Evolutionary conservation across 208 protist genomes (phyloP).

Genomic region (Trypanosoma avium): DNA sequence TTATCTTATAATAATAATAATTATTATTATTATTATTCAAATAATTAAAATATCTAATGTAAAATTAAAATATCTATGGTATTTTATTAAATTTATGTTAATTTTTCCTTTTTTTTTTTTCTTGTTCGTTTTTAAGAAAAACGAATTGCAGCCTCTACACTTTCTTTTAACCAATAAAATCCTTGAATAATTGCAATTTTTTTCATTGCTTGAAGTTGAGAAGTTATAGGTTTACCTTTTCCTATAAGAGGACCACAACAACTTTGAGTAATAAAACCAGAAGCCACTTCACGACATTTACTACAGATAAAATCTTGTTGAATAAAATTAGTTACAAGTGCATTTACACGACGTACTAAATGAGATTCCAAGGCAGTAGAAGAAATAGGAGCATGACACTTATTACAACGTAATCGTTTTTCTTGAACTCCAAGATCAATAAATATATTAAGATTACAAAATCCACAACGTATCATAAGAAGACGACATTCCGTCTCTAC

Average conservation of each 20-base stretch:
- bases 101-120: slow-evolving; percentile 14
- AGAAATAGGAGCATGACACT: slow-evolving; percentile 70
- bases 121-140: slow-evolving; percentile 31
- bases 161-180: slow-evolving; percentile 73
- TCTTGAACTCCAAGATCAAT: slow-evolving; percentile 55
- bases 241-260: slow-evolving; percentile 81
- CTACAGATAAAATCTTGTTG: slow-evolving; percentile 89
- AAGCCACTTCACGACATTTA: slow-evolving; percentile 77
- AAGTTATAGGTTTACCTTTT: slow-evolving; percentile 45
- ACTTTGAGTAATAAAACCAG: slow-evolving; percentile 59
- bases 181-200: slow-evolving; percentile 58
- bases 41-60: too few species aligned
- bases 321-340: slow-evolving; percentile 43
- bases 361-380: slow-evolving; percentile 59
- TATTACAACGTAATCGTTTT: slow-evolving; percentile 56
- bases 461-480: slow-evolving; percentile 62
- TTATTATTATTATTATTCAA: too few species aligned
- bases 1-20: too few species aligned
- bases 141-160: slow-evolving; percentile 52
- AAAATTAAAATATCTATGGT: too few species aligned
- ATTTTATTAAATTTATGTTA: background rate
- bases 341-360: slow-evolving; percentile 78
- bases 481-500: slow-evolving; percentile 38
- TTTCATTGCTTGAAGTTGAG: slow-evolving; percentile 60
- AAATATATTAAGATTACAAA: slow-evolving; percentile 67